Evolutionary conservation across 495 filamentous ascomycete genomes (phyloP), one percentile per base, ranked within the genome.

Genomic region (Xylaria nigripes): DNA sequence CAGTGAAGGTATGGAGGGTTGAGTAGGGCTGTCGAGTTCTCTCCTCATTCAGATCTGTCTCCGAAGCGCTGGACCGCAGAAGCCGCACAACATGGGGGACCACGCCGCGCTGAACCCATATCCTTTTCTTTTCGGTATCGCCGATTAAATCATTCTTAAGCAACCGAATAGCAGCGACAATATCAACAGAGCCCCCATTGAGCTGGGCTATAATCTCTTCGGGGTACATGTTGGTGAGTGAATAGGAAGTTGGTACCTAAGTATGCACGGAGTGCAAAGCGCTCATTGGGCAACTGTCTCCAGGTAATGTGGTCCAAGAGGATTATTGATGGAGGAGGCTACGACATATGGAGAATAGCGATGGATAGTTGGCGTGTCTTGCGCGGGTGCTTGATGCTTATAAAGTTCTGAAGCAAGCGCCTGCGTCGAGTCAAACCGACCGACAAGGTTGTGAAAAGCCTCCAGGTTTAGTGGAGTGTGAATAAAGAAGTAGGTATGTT

Each of bases 111-210:
- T 71, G 70, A 19, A 97, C 71, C 76, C 82, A 90, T 36, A 79
- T 59, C 62, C 90, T 85, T 68, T 98, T 98, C 63, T 83, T 81
- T 64, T 93, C 84, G 23, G 87, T 81, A 70, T 96, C 89, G 29
- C 93, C 93, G 59, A 95, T 82, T 40, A 93, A 73, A 52, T 94
- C 86, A 68, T 96, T 90, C 75, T 95, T 98, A 13, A 97, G 68
- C 24, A 75, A 71, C 43, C 82, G 79, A 40, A 98, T 77, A 45
- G 81, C 78, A 38, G 72, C 72, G 25, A 85, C 74, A 62, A 88
- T 86, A 41, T 81, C 75, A 4, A 76, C 72, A 55, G 81, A 81
- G 48, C 76, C 79, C 40, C 83, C 74, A 60, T 72, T 79, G 55
- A 90, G 75, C 68, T 86, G 78, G 25, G 79, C 68, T 48, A 89